A percentile compares a stretch with the other conserved stretches of the same genome.
Conservation (phyloP, 768 basidiomycete species). For the Hericium alpestre region DNA sequence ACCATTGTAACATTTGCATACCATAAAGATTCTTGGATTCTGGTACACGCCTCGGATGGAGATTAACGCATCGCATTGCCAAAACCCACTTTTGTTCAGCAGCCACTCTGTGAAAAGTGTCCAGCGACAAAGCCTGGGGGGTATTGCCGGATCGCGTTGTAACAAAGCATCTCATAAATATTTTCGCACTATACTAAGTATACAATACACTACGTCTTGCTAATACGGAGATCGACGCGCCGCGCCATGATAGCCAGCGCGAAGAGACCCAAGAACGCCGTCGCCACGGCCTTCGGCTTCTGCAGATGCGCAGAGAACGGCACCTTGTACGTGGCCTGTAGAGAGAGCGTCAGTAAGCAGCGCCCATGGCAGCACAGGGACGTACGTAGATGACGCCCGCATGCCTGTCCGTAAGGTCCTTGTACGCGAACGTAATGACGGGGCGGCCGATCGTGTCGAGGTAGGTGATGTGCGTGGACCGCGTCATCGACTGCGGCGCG, state of each 20-base stretch:
- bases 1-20: too few relatives aligned
- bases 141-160: constrained; percentile 3
- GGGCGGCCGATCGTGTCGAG: constrained; percentile 89
- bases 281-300: constrained; percentile 74
- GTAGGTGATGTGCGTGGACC: constrained; percentile 73
- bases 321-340: constrained; percentile 80
- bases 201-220: constrained; percentile 22
- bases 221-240: constrained; percentile 43
- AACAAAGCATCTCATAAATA: background rate
- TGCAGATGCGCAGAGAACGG: constrained; percentile 71
- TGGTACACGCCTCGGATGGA: too few relatives aligned
- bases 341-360: constrained; percentile 4
- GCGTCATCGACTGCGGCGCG: constrained; percentile 47
- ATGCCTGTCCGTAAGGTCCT: constrained; percentile 70
- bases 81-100: constrained; percentile 11
- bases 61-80: background rate
- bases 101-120: background rate
- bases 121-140: background rate
- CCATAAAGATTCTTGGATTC: too few relatives aligned
- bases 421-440: constrained; percentile 60
- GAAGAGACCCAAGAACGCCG: constrained; percentile 63
- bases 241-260: constrained; percentile 32
- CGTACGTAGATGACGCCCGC: constrained; percentile 74
- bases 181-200: background rate
- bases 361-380: constrained; percentile 12